Evolutionary conservation across 371 early-diverging fungal species (phyloP).

Genomic region (Mucor irregularis): DNA sequence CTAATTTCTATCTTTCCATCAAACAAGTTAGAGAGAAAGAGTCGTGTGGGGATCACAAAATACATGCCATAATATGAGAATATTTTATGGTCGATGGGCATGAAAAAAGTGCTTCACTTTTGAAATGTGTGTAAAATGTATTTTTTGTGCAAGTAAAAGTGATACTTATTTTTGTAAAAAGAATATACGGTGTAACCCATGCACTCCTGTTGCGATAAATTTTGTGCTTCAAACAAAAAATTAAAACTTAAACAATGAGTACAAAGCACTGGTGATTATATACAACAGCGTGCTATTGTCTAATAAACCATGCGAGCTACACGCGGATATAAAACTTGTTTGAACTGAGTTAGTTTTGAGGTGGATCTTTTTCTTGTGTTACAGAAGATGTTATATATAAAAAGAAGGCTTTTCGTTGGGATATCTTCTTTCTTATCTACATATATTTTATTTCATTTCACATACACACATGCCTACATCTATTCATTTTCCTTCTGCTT

Average conservation of each 20-base stretch:
- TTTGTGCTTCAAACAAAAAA: too few species aligned
- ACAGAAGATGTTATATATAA: background rate
- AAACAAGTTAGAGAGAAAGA: too few species aligned
- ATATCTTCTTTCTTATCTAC: background rate
- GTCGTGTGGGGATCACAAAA: background rate
- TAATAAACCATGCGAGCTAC: slow-evolving; percentile 1
- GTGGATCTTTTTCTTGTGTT: background rate
- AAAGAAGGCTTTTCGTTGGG: background rate
- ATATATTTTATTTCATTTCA: background rate
- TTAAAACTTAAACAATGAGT: too few species aligned
- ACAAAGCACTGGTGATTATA: slow-evolving; percentile 1
- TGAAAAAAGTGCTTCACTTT: too few species aligned
- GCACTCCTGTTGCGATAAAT: background rate
- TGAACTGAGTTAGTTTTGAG: background rate
- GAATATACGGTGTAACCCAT: slow-evolving; percentile 6
- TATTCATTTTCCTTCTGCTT: slow-evolving; percentile 18
- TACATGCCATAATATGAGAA: background rate
- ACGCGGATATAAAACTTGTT: background rate
- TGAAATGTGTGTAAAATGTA: too few species aligned
- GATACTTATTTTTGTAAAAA: too few species aligned
- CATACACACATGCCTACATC: background rate
- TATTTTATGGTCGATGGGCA: background rate
- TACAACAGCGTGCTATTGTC: background rate
- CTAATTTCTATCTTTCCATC: too few species aligned
- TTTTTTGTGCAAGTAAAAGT: too few species aligned